Evolutionary conservation across 2,329 filamentous ascomycete species (phyloP), one percentile per base, ranked within the genome.

Genomic region (Phaeophleospora eucalypticola): DNA sequence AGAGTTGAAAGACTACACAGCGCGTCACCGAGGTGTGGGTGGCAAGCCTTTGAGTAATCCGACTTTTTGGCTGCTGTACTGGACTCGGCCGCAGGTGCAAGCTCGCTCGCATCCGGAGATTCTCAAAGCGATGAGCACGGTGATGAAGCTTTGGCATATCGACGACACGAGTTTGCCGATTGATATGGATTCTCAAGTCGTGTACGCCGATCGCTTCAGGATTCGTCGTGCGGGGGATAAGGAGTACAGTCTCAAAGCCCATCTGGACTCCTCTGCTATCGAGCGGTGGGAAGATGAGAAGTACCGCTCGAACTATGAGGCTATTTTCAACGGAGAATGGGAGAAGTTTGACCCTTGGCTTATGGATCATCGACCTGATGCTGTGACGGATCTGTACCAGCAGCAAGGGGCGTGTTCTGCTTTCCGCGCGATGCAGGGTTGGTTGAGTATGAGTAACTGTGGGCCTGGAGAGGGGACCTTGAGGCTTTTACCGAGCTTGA

Each of bases 1-100:
- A 15, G 38, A 41, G 34, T 39, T 46, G 18, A 46, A 46, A 37
- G 44, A 46, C 20, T 42, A 42, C 21, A 46, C 38, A 14, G n/a
- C 39, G 4, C 29, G 39, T 4, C 45, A 48, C 17, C 21, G 34
- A 34, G 35, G 39, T 16, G 45, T 48, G 4, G 45, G 39, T 16
- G 39, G 45, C 18, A 27, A 32, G 3, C 47, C 43, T 15, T 24
- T 46, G 27, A 38, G 27, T 34, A 46, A 43, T 21, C 43, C 47
- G 21, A 41, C 29, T 12, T 45, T 45, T 21, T 49, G 47, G 47
- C 33, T 43, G 3, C 37, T 49, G 27, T 49, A 45, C 38, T 49
- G 47, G 47, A 49, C 37, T 12, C 20, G 43, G 12, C 47, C 47
- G 17, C 47, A 49, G 38, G 47, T 49, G 4, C 43, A 49, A 34